phyloP scores from a whole-genome alignment of 805 yeast genomes.

The Candida glaebosa region DNA sequence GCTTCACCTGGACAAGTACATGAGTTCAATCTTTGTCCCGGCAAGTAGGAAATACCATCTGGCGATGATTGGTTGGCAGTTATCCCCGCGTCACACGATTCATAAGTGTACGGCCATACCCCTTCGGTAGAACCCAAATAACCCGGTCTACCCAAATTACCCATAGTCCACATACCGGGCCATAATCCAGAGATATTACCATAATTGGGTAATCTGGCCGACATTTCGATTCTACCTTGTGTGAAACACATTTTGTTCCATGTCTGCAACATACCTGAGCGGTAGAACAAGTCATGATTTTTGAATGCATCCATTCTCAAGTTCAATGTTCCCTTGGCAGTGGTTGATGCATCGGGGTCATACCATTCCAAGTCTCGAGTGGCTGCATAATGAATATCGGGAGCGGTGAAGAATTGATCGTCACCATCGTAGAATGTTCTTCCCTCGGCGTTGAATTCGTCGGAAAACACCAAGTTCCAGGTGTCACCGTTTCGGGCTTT shows the following conservation, averaged over 20 bases:
- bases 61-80: slow-evolving; percentile 39
- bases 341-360: slow-evolving; percentile 40
- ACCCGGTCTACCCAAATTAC: slow-evolving; percentile 39
- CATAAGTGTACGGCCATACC: slow-evolving; percentile 41
- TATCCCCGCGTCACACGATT: slow-evolving; percentile 37
- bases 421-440: slow-evolving; percentile 43
- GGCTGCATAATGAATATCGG: slow-evolving; percentile 40
- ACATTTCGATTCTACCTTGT: slow-evolving; percentile 26
- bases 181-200: slow-evolving; percentile 35
- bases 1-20: slow-evolving; percentile 36
- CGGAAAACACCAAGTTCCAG: slow-evolving; percentile 39
- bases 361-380: slow-evolving; percentile 44
- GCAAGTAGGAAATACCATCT: slow-evolving; percentile 39
- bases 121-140: slow-evolving; percentile 35
- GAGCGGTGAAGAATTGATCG: slow-evolving; percentile 42
- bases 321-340: slow-evolving; percentile 32
- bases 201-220: slow-evolving; percentile 33
- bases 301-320: slow-evolving; percentile 36
- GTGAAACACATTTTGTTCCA: slow-evolving; percentile 40
- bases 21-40: slow-evolving; percentile 32
- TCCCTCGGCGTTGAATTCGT: slow-evolving; percentile 43
- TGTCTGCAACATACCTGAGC: slow-evolving; percentile 38
- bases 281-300: slow-evolving; percentile 30
- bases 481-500: slow-evolving; percentile 24
- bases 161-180: slow-evolving; percentile 44